Evolutionary conservation across 2,329 filamentous ascomycete genomes (phyloP), one percentile per base, ranked within the genome.

Genomic region (Ophiostoma novo-ulmi): DNA sequence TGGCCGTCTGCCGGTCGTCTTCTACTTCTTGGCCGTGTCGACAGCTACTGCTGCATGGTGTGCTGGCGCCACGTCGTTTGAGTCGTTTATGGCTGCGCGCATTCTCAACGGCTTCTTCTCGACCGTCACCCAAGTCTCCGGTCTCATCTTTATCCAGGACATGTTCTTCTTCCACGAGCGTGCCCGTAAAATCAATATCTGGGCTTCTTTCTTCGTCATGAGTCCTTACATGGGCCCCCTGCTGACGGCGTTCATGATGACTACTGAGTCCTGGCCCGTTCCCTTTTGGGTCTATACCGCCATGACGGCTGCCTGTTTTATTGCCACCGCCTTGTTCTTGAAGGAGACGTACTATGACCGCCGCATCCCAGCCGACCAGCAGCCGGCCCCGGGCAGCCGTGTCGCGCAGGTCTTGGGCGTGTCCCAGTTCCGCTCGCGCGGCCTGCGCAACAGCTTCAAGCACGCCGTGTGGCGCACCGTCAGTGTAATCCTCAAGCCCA

Each of bases 151-250:
- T 75, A 83, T 86, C 75, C 83, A 86, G 70, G 86, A 88, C 76
- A 80, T 87, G 71, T 88, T 86, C 79, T 88, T 86, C 78, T 86
- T 87, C 77, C 86, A 88, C 74, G 82, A 87, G 72, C 79, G 84
- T 48, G 82, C 83, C 0, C 77, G 82, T 31, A 84, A 84, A 75
- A 84, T 84, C 72, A 82, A 82, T 68, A 77, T 84, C 52, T 84
- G 82, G 82, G 81, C 81, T 74, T 79, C 74, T 38, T 78, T 76
- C 31, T 66, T 69, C 22, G 31, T 69, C 48, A 70, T 69, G 35
- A 74, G 20, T 39, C 74, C 69, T 61, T 85, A 82, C 74, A 75
- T 81, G 71, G 82, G 82, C 0, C 82, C 83, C 0, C 76, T 83
- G 1, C 74, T 84, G 14, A 78, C 78, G 5, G 82, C 82, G 11